phyloP scores from a whole-genome alignment of 2,329 filamentous ascomycete genomes.

The Westerdykella ornata region DNA sequence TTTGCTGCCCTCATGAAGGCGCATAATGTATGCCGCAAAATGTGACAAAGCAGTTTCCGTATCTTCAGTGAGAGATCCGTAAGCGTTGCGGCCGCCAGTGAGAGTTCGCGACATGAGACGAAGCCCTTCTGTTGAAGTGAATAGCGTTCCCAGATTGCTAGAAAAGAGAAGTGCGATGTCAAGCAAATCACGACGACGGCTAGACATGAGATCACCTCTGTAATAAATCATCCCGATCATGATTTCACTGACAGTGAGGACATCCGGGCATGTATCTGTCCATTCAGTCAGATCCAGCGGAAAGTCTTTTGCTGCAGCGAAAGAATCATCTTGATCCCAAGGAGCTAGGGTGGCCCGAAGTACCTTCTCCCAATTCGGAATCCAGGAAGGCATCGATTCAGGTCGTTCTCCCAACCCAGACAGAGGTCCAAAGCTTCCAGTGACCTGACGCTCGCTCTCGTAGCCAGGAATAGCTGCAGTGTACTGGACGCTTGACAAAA shows the following conservation, averaged over 20 bases:
- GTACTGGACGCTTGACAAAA: constrained; percentile 10
- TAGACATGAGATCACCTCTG: constrained; percentile 2
- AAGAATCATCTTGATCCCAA: constrained; percentile 5
- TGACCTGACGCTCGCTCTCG: constrained; percentile 2
- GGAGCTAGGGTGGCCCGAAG: constrained; percentile 6
- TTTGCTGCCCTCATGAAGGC: background rate
- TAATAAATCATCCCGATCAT: constrained; percentile 3
- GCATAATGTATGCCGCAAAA: constrained; percentile 4
- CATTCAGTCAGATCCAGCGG: constrained; percentile 1
- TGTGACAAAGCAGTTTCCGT: background rate
- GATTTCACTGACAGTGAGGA: constrained; percentile 5
- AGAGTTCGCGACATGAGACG: constrained; percentile 1
- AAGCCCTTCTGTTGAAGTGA: constrained; percentile 4
- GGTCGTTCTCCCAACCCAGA: too few relatives aligned
- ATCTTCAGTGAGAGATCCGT: constrained; percentile 3
- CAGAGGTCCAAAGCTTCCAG: too few relatives aligned
- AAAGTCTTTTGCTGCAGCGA: constrained; percentile 4
- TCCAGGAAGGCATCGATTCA: constrained; percentile 6
- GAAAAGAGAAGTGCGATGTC: constrained; percentile 2
- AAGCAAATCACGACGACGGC: background rate
- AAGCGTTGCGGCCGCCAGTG: constrained; percentile 4
- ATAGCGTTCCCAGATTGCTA: constrained; percentile 1
- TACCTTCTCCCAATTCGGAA: constrained; percentile 8
- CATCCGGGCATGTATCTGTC: background rate
- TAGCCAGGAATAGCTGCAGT: background rate